Percentiles rank a stretch among this genome's conserved stretches.
Evolutionary conservation across 208 protist genomes (phyloP).

Genomic region (Leishmania gerbilli): DNA sequence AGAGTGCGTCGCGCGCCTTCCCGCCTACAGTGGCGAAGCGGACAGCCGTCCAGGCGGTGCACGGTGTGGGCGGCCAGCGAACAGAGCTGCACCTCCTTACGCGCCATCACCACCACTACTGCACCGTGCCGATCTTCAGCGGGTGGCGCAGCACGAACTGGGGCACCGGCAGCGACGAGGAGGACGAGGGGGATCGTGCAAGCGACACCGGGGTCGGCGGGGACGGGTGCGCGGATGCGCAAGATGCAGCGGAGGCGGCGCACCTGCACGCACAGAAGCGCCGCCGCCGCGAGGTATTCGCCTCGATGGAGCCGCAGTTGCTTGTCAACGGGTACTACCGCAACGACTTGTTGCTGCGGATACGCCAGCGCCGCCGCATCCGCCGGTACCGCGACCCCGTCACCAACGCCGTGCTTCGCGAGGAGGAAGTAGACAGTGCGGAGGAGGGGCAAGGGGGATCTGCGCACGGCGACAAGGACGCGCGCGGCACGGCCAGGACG

Average conservation of each 20-base stretch:
- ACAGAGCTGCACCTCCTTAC: conserved; percentile 11
- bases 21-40: not conserved
- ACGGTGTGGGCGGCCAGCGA: not conserved
- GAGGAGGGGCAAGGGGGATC: conserved; percentile 1
- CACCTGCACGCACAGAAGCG: conserved; percentile 8
- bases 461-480: conserved; percentile 1
- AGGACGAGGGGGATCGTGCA: not conserved
- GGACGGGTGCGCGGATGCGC: not conserved
- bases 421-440: conserved; percentile 28
- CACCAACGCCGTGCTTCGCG: conserved; percentile 55
- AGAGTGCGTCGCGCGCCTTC: not conserved
- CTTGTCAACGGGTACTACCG: conserved; percentile 68
- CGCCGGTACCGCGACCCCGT: conserved; percentile 47
- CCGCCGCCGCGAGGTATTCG: conserved; percentile 59
- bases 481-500: not conserved
- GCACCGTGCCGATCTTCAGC: conserved; percentile 34
- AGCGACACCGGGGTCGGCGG: not conserved
- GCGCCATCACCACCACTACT: conserved; percentile 33
- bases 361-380: conserved; percentile 44
- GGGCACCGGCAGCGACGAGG: conserved; percentile 2
- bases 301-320: conserved; percentile 72
- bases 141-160: conserved; percentile 43
- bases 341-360: conserved; percentile 74
- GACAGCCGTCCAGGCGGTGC: not conserved
- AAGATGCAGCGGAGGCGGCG: not conserved